Evolutionary conservation across 805 yeast genomes (phyloP), one percentile per base, ranked within the genome.

Genomic region (Metschnikowia henanensis): DNA sequence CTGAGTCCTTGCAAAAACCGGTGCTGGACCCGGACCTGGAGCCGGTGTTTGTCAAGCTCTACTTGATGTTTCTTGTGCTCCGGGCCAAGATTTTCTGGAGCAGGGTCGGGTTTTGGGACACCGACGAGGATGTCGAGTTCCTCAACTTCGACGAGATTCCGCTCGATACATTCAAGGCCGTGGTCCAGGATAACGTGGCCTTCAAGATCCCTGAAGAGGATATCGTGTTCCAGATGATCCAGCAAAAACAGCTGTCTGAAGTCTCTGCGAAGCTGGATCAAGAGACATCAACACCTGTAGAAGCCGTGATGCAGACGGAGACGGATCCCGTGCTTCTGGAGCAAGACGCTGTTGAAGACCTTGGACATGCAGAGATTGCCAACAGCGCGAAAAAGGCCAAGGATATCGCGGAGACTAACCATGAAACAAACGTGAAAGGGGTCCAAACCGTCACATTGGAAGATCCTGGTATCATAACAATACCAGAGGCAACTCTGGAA

Each of bases 31-130:
- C 42, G 7, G 46, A 56, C 19, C 69, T 66, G 34, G 75, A 71
- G 50, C 56, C 62, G 13, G 62, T 66, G 37, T 43, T 68, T 39
- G 59, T 69, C 44, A 71, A 71, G 49, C 54, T 70, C n/a, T 91
- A 95, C 86, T 42, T 66, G 34, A 60, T 67, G 52, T 51, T 72
- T 30, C 53, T 61, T 8, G 76, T 81, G 54, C 70, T 88, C 17
- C 77, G 96, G 41, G 77, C 79, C 32, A 83, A 84, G 58, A 71
- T 91, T 51, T 87, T 84, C 65, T 92, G 95, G 92, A 73, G 95
- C 7, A 81, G 88, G 50, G 62, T 84, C 18, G 97, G 97, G 5
- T 74, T 82, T 23, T 86, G 92, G 91, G 87, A 83, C 45, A 60
- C 72, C 30, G 68, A 64, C 5, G 70, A 65, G 31, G 70, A 66